These are phyloP conservation scores for Vaccinium vitisidaea DNA, from an alignment of 148 eudicot species.

Conservation along the genomic window DNA sequence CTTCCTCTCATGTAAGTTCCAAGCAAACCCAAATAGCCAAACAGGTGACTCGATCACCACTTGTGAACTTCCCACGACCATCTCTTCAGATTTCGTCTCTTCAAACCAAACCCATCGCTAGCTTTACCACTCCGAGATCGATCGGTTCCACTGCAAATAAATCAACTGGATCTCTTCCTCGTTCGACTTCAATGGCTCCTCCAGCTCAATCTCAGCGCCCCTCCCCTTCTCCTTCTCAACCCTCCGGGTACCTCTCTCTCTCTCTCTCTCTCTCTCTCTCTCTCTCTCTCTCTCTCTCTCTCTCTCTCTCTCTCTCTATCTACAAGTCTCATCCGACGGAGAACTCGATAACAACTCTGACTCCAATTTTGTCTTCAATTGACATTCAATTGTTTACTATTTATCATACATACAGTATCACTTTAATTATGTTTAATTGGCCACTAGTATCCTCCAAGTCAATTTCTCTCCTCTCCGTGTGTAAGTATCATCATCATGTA, in stretches of 20 bases:
- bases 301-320: slow-evolving; percentile 21
- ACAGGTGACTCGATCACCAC: too few relatives aligned
- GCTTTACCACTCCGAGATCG: background rate
- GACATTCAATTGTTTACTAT: background rate
- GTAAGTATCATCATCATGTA: background rate
- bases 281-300: slow-evolving; percentile 18
- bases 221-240: slow-evolving; percentile 91
- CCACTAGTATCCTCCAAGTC: background rate
- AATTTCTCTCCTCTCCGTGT: background rate
- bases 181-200: slow-evolving; percentile 54
- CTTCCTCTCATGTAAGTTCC: too few relatives aligned
- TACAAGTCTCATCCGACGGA: background rate
- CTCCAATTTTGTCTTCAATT: slow-evolving; percentile 11
- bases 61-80: background rate
- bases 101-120: background rate
- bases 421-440: background rate
- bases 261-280: slow-evolving; percentile 20
- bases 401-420: background rate
- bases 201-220: slow-evolving; percentile 76
- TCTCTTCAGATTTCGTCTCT: background rate
- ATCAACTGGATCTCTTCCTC: background rate
- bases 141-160: background rate
- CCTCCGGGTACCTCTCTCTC: slow-evolving; percentile 67
- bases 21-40: too few relatives aligned
- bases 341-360: slow-evolving; percentile 4